These are phyloP conservation scores for Lactarius quietus DNA, from an alignment of 768 basidiomycete species.

Conservation along the genomic window DNA sequence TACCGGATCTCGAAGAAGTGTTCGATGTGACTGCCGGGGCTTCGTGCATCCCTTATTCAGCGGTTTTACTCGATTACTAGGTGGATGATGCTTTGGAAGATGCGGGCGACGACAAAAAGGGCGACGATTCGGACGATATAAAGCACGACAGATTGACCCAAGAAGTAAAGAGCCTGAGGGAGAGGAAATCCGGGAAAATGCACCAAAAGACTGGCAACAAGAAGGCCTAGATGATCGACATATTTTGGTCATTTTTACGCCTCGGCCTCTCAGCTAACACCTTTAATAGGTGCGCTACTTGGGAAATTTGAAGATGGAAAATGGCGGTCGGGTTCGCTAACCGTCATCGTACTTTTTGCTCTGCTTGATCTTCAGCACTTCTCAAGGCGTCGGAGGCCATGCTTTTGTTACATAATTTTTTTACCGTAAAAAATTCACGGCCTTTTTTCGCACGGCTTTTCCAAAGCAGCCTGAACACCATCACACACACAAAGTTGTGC, in stretches of 20 bases:
- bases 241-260: neutral
- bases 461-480: neutral
- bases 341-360: too few species aligned
- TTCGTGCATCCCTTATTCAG: neutral
- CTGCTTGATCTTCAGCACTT: too few species aligned
- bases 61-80: constrained; percentile 7
- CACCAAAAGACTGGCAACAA: too few species aligned
- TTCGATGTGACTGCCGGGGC: constrained; percentile 53
- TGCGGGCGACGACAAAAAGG: constrained; percentile 25
- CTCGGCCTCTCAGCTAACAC: neutral
- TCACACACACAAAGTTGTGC: neutral
- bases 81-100: constrained; percentile 26
- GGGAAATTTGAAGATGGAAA: too few species aligned
- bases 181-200: too few species aligned
- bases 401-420: too few species aligned
- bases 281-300: too few species aligned
- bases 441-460: neutral
- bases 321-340: too few species aligned
- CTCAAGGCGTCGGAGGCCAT: too few species aligned
- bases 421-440: too few species aligned
- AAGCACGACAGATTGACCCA: constrained; percentile 32
- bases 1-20: constrained; percentile 90
- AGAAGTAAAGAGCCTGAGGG: constrained; percentile 14
- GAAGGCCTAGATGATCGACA: constrained; percentile 12
- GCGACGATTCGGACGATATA: constrained; percentile 27